phyloP scores from a whole-genome alignment of 2,329 filamentous ascomycete genomes.

The Trichoderma aggressivum region DNA sequence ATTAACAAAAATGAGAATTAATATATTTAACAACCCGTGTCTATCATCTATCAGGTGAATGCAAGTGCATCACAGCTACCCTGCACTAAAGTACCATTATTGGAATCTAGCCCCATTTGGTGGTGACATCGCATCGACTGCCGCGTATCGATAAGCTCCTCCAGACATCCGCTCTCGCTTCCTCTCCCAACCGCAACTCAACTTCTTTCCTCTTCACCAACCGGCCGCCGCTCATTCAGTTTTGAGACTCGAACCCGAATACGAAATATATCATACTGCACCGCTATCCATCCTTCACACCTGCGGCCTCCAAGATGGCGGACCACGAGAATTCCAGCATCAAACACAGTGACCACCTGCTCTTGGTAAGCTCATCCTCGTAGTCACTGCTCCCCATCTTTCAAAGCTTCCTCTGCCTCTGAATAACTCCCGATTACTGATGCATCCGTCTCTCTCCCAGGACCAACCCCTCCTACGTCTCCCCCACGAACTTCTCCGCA shows the following conservation, averaged over 20 bases:
- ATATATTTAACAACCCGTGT: too few relatives aligned
- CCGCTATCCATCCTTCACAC: too few relatives aligned
- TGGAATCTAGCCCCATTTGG: background rate
- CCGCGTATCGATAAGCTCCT: conserved; percentile 3
- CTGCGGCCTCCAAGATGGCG: conserved; percentile 44
- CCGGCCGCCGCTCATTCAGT: background rate
- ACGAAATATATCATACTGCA: background rate
- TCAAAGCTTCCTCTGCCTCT: background rate
- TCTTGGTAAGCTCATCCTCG: conserved; percentile 52
- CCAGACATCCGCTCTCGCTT: background rate
- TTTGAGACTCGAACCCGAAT: background rate
- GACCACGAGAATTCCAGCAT: conserved; percentile 63
- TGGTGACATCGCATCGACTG: conserved; percentile 9
- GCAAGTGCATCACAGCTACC: background rate
- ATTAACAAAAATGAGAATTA: too few relatives aligned
- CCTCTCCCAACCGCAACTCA: background rate
- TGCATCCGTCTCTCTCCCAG: conserved; percentile 41
- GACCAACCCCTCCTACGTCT: conserved; percentile 93
- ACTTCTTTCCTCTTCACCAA: background rate
- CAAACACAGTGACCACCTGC: conserved; percentile 70
- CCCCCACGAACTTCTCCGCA: conserved; percentile 86
- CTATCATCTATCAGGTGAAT: background rate
- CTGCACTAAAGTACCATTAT: background rate
- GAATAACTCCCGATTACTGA: background rate
- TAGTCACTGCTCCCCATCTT: conserved; percentile 11